phyloP scores from a whole-genome alignment of 768 basidiomycete species.

The Psilocybe cyanescens region DNA sequence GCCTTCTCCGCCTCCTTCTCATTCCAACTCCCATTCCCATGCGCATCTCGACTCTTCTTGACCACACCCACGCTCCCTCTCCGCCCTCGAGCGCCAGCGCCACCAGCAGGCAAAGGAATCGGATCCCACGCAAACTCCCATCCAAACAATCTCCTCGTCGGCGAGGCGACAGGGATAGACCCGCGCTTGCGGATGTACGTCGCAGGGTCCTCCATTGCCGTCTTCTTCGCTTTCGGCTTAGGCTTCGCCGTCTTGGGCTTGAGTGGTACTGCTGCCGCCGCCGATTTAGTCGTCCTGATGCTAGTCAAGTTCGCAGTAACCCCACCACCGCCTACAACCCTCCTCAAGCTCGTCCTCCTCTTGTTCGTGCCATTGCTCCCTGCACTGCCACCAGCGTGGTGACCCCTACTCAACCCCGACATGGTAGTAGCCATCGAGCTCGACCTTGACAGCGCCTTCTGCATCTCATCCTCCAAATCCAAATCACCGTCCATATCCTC shows the following conservation, averaged over 20 bases:
- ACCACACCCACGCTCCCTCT: neutral
- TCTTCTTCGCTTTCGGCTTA: conserved; percentile 1
- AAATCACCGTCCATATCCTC: conserved; percentile 2
- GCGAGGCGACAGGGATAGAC: conserved; percentile 12
- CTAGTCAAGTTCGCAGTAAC: too few species aligned
- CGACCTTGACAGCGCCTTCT: conserved; percentile 13
- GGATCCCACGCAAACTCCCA: conserved; percentile 20
- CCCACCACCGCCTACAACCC: too few species aligned
- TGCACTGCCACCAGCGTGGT: neutral
- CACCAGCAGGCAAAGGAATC: conserved; percentile 5
- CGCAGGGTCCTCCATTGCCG: conserved; percentile 17
- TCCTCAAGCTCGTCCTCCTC: neutral
- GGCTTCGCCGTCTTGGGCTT: neutral
- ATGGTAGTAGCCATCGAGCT: conserved; percentile 12
- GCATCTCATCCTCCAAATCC: conserved; percentile 14
- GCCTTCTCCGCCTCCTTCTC: conserved; percentile 1
- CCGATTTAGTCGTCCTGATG: too few species aligned
- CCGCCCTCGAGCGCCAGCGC: neutral
- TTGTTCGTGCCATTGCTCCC: too few species aligned
- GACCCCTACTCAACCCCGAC: neutral
- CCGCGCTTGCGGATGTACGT: conserved; percentile 21
- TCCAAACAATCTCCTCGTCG: conserved; percentile 15
- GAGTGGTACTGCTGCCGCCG: neutral
- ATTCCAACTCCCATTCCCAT: neutral
- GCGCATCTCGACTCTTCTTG: neutral